These are phyloP conservation scores for Delitschia confertaspora DNA, from an alignment of 495 filamentous ascomycete species.

Conservation along the genomic window DNA sequence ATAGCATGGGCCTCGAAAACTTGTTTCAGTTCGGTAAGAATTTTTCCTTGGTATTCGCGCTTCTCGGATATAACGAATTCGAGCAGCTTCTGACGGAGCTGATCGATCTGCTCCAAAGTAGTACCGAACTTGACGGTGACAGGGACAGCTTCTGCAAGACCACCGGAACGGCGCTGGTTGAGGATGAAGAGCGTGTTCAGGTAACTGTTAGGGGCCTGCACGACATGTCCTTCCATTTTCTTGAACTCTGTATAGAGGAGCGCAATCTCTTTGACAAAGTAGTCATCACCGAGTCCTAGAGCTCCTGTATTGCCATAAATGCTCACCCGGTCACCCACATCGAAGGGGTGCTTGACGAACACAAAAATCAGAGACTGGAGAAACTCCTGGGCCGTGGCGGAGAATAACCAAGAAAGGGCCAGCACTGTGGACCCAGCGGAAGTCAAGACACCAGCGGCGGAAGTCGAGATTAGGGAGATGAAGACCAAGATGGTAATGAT, in stretches of 20 bases:
- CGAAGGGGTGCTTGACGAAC: conserved; percentile 96
- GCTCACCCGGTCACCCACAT: conserved; percentile 88
- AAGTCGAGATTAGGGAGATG: conserved; percentile 79
- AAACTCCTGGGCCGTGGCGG: conserved; percentile 88
- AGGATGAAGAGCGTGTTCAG: conserved; percentile 90
- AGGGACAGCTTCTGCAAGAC: conserved; percentile 77
- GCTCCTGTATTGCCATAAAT: conserved; percentile 85
- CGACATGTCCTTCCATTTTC: conserved; percentile 93
- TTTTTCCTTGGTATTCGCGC: conserved; percentile 82
- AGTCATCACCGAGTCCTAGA: conserved; percentile 71
- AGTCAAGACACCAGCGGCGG: conserved; percentile 74
- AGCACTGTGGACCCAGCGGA: conserved; percentile 79
- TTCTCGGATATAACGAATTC: conserved; percentile 81
- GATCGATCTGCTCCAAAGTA: conserved; percentile 74
- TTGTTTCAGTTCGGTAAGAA: conserved; percentile 75
- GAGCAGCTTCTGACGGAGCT: conserved; percentile 70
- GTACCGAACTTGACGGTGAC: conserved; percentile 86
- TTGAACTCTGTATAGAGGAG: conserved; percentile 97
- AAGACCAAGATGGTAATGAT: conserved; percentile 77
- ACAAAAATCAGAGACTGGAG: conserved; percentile 88
- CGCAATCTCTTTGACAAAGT: conserved; percentile 90
- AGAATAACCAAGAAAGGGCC: conserved; percentile 85
- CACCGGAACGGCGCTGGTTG: conserved; percentile 85
- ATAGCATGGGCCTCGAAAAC: conserved; percentile 59
- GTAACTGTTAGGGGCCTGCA: conserved; percentile 91